Percentiles rank a stretch among this genome's conserved stretches.
Evolutionary conservation across 2,329 filamentous ascomycete genomes (phyloP).

Genomic region (Pestalotiopsis sp.): DNA sequence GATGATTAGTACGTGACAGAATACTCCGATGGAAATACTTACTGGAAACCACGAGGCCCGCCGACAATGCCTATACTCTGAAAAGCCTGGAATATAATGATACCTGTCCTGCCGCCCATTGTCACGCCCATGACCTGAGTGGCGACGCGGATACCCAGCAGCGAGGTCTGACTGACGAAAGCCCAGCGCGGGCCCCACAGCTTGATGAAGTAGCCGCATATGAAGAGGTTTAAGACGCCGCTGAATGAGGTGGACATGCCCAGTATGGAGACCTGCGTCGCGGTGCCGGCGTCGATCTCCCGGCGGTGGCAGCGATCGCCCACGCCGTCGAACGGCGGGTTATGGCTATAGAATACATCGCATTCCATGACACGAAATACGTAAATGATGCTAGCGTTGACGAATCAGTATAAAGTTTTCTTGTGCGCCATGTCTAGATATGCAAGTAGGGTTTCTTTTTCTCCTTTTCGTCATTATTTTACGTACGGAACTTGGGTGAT

Average conservation of each 20-base stretch:
- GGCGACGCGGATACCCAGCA: conserved; percentile 65
- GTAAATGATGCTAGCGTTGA: conserved; percentile 51
- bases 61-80: conserved; percentile 72
- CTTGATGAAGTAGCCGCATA: conserved; percentile 70
- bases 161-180: conserved; percentile 64
- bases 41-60: conserved; percentile 69
- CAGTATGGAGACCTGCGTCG: conserved; percentile 65
- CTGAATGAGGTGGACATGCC: conserved; percentile 71
- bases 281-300: conserved; percentile 67
- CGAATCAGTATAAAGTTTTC: neutral
- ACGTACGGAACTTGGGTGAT: conserved; percentile 15
- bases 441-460: neutral
- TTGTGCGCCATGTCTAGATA: neutral
- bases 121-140: conserved; percentile 68
- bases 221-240: conserved; percentile 66
- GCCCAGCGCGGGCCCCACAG: conserved; percentile 65
- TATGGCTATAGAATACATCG: conserved; percentile 66
- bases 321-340: conserved; percentile 51
- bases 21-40: neutral
- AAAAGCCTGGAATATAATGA: conserved; percentile 67
- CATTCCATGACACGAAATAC: conserved; percentile 75
- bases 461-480: neutral
- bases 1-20: neutral
- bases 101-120: conserved; percentile 63
- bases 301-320: conserved; percentile 61